phyloP scores from a whole-genome alignment of 2,329 filamentous ascomycete species.

The Talaromyces sp. region DNA sequence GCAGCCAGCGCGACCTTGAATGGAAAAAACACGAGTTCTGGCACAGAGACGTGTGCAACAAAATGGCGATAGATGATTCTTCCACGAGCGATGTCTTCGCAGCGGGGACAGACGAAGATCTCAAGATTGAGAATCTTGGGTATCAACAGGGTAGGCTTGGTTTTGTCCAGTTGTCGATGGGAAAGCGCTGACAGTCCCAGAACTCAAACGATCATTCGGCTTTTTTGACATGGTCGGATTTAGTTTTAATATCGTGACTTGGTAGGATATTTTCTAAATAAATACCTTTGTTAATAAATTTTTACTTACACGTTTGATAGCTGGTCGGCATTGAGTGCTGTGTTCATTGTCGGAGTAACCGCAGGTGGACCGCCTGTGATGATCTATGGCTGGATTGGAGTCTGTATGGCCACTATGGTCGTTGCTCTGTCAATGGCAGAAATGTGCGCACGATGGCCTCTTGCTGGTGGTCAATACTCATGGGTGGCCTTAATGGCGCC shows the following conservation, averaged over 20 bases:
- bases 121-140: slow-evolving; percentile 8
- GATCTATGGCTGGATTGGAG: slow-evolving; percentile 52
- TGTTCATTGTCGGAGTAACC: slow-evolving; percentile 51
- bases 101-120: neutral
- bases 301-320: slow-evolving; percentile 11
- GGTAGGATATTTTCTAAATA: slow-evolving; percentile 22
- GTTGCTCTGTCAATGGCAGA: slow-evolving; percentile 56
- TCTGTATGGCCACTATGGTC: slow-evolving; percentile 46
- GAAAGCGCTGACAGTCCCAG: slow-evolving; percentile 22
- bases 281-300: neutral
- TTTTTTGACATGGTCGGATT: slow-evolving; percentile 55
- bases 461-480: slow-evolving; percentile 53
- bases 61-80: neutral
- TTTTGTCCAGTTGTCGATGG: neutral
- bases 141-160: slow-evolving; percentile 9
- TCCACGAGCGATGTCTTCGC: neutral
- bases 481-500: slow-evolving; percentile 55
- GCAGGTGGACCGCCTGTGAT: slow-evolving; percentile 54
- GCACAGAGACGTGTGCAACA: neutral
- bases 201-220: slow-evolving; percentile 52
- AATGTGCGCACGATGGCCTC: slow-evolving; percentile 52
- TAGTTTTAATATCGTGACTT: slow-evolving; percentile 54
- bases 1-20: neutral
- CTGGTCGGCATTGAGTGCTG: slow-evolving; percentile 53
- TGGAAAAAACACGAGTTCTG: neutral